Conservation (phyloP, 1,139 yeast genomes). For the Pichia inconspicua region DNA sequence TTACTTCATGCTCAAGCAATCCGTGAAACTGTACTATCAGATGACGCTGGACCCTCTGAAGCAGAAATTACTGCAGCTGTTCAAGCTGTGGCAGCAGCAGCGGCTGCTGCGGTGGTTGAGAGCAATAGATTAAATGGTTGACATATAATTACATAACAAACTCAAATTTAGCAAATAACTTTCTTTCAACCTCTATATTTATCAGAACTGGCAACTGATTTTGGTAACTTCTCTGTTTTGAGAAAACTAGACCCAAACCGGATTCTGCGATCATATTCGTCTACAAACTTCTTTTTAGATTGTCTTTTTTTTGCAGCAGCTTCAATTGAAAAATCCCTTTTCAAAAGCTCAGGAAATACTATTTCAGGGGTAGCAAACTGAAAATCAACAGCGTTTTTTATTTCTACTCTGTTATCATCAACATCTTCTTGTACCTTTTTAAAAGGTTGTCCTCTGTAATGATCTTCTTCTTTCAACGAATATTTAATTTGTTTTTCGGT, state of each 20-base stretch:
- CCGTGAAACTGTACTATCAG: slow-evolving; percentile 7
- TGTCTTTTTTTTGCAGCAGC: not conserved
- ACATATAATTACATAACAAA: not conserved
- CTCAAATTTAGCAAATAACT: not conserved
- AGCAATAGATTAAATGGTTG: not conserved
- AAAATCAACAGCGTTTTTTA: slow-evolving; percentile 12
- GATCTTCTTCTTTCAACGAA: slow-evolving; percentile 10
- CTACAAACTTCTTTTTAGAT: not conserved
- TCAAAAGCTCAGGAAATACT: slow-evolving; percentile 1
- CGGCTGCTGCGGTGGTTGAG: slow-evolving; percentile 7
- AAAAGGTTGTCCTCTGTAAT: slow-evolving; percentile 4
- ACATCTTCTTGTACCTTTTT: no score
- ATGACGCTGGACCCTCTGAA: slow-evolving; percentile 8
- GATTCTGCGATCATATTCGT: not conserved
- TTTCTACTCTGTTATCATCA: not conserved
- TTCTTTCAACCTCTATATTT: not conserved
- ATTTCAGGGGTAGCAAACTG: slow-evolving; percentile 17
- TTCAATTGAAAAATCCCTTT: slow-evolving; percentile 3
- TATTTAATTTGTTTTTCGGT: not conserved
- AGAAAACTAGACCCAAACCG: slow-evolving; percentile 6
- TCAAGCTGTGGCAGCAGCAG: slow-evolving; percentile 14
- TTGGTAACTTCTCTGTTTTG: slow-evolving; percentile 5
- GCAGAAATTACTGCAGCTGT: slow-evolving; percentile 16
- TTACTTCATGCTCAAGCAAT: slow-evolving; percentile 12
- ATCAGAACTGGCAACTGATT: not conserved